Evolutionary conservation across 2,329 filamentous ascomycete genomes (phyloP), one percentile per base, ranked within the genome.

Genomic region (Emergomyces orientalis): DNA sequence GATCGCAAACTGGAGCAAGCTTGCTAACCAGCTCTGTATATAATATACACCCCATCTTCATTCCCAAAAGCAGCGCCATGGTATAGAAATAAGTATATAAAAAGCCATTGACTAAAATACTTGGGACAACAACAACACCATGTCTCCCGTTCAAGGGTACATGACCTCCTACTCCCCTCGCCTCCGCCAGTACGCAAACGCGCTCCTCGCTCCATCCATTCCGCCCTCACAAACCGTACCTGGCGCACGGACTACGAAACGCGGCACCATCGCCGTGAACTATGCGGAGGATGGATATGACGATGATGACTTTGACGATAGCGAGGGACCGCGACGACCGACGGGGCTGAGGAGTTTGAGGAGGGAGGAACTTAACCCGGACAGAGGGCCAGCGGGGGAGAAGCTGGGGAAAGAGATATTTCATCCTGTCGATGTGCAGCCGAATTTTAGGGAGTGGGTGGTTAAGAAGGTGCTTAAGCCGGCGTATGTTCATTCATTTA

Each of bases 201-300:
- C 93, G 45, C 86, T 97, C 62, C 84, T 97, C 65, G 90, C 90
- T 30, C 92, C 93, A 43, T 86, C 94, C 65, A 84, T 93, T 65
- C 89, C 88, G 66, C 83, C 84, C 62, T 86, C 86, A 65, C 82
- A 87, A 68, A 80, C 81, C 63, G 87, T 86, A 30, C 84, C 88
- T 47, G 79, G 84, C 64, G 83, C 90, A 69, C 86, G 93, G 73
- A 96, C 90, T n/a, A 97, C 94, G 9, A 97, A 99, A 80, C 88
- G 94, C 76, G 94, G 94, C 63, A 97, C 94, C 1, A 94, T 90
- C 41, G 90, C 93, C 66, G 94, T 97, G 77, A 99, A 97, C 78
- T 99, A 99, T 73, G 93, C 94, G 30, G 94, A 99, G 74, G 93
- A 97, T 74, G 92, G 92, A 56, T 96, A 88, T 72, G 93, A 97